phyloP scores from a whole-genome alignment of 2,329 filamentous ascomycete species.

The Colletotrichum kahawae region DNA sequence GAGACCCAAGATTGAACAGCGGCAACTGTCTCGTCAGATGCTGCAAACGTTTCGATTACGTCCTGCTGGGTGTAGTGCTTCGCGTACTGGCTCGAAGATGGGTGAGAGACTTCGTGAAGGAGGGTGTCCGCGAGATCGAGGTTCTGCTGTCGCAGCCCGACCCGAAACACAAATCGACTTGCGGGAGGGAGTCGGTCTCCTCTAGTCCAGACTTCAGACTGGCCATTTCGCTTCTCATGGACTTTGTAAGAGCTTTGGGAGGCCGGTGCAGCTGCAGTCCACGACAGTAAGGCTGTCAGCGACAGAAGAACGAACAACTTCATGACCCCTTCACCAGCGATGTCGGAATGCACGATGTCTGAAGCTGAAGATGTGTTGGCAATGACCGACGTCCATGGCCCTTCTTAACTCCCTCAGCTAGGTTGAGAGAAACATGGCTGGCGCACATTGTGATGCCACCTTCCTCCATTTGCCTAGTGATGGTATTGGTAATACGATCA shows the following conservation, averaged over 20 bases:
- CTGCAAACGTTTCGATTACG: neutral
- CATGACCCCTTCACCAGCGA: neutral
- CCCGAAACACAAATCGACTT: neutral
- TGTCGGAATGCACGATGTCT: neutral
- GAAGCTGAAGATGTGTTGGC: fast-evolving
- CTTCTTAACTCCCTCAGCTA: neutral
- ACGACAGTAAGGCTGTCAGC: neutral
- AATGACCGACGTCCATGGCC: neutral
- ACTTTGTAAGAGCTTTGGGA: neutral
- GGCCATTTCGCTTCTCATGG: neutral
- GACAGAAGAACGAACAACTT: neutral
- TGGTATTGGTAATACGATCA: neutral
- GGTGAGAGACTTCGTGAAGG: neutral
- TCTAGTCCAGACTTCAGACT: neutral
- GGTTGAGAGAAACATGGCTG: neutral
- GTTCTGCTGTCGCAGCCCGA: neutral
- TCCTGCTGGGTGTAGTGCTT: neutral
- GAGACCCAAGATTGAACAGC: neutral
- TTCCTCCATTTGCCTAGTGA: neutral
- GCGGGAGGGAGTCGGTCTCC: neutral
- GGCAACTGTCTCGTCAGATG: neutral
- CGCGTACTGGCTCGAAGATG: neutral
- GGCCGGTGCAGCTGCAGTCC: neutral
- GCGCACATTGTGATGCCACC: neutral
- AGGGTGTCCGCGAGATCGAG: neutral